Base-by-base conservation (phyloP, 2,329 filamentous ascomycete species). In the Chaetomium olivaceum region DNA sequence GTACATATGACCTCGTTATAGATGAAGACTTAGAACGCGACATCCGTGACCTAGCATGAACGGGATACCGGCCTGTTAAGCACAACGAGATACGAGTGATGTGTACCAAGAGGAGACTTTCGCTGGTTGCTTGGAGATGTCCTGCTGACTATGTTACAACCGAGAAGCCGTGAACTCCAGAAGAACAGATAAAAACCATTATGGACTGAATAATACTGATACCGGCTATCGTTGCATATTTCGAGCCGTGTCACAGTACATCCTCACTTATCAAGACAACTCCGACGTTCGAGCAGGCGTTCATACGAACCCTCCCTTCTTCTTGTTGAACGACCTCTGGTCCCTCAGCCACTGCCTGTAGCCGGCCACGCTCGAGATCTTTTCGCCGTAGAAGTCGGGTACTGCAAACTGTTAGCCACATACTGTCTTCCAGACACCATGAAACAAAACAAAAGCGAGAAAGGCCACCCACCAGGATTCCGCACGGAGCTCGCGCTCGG, bases 271-370 rank as follows among this genome's bases (percentile, higher is more conserved):
- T 58, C 58, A 64, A 51, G 65, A 31, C 59, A 65, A 63, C n/a
- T 21, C 21, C 43, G 39, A 29, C 1, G 31, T 62, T 39, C 59
- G 21, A 6, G 7, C 50, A 46, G 11, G 4, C 16, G 55, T 63
- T 81, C 77, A 89, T 69, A 89, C 79, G 77, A 88, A 87, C 11
- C 63, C 86, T 71, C 81, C 87, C 77, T 87, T 89, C 87, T 96
- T 96, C 83, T 93, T 93, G 81, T 96, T 97, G 81, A 97, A 99
- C 11, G 93, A 94, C 68, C 94, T 85, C 83, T 98, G 95, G 76
- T 99, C 95, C 83, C 97, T 98, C 74, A 99, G 81, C 95, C 95
- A 99, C 77, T 92, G 89, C 74, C 95, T 84, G 78, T 98, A 99
- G 56, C 92, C 93, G 62, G 89, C 85, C 25, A 98, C 92, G 73